A percentile compares a stretch with the other conserved stretches of the same genome.
These are phyloP conservation scores for Coemansia sp. DNA, from an alignment of 192 early-diverging fungal genomes.

Conservation along the genomic window DNA sequence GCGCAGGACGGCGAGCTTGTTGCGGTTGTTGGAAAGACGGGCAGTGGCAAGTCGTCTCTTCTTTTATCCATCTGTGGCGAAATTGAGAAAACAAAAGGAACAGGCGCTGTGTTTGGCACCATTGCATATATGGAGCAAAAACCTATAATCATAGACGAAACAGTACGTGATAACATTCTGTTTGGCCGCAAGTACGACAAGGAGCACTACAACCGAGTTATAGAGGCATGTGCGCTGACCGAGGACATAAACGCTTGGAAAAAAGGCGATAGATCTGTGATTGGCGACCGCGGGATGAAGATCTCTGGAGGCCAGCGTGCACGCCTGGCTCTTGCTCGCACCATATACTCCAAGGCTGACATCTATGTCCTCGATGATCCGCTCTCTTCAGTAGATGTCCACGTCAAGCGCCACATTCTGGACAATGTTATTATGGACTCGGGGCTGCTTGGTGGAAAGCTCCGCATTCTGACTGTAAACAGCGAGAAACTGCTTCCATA, in stretches of 20 bases:
- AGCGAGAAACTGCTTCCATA: too few relatives aligned
- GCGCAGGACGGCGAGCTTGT: not conserved
- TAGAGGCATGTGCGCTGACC: slow-evolving; percentile 62
- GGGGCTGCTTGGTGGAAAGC: too few relatives aligned
- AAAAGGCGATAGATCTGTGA: slow-evolving; percentile 66
- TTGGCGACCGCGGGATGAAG: slow-evolving; percentile 69
- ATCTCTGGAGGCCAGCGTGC: slow-evolving; percentile 48
- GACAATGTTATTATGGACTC: too few relatives aligned
- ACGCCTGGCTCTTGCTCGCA: too few relatives aligned
- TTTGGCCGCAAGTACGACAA: slow-evolving; percentile 68
- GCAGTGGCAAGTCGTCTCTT: slow-evolving; percentile 63
- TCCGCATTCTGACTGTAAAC: too few relatives aligned
- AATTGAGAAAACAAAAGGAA: slow-evolving; percentile 36
- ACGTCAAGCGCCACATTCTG: too few relatives aligned
- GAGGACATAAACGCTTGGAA: slow-evolving; percentile 24
- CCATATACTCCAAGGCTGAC: too few relatives aligned
- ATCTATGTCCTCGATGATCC: too few relatives aligned
- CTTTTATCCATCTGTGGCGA: slow-evolving; percentile 61
- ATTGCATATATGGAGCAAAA: slow-evolving; percentile 16
- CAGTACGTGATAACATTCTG: slow-evolving; percentile 14
- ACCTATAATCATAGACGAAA: slow-evolving; percentile 71
- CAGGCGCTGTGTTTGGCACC: not conserved
- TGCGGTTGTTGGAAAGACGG: slow-evolving; percentile 58
- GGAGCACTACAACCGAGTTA: slow-evolving; percentile 58
- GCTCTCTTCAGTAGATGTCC: too few relatives aligned